phyloP scores from a whole-genome alignment of 2,329 filamentous ascomycete genomes.

The Aaosphaeria arxii region DNA sequence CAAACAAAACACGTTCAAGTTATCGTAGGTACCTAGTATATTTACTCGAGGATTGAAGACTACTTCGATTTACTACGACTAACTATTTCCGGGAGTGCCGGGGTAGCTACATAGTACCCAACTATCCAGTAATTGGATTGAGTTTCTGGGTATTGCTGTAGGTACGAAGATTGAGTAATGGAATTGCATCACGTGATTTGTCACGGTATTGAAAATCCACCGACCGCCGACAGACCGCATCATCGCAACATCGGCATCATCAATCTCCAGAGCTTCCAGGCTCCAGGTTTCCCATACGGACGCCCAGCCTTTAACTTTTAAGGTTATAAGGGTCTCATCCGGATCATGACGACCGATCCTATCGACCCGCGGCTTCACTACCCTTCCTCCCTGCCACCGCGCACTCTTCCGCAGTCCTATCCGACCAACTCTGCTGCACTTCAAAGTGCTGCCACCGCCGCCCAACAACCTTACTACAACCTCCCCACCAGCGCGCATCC shows the following conservation, averaged over 20 bases:
- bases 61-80: no score
- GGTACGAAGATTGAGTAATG: no score
- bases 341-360: slow-evolving; percentile 22
- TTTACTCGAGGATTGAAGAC: no score
- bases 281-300: no score
- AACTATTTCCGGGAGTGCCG: no score
- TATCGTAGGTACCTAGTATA: no score
- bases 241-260: no score
- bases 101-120: no score
- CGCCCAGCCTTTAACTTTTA: no score
- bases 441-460: slow-evolving; percentile 13
- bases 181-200: background rate
- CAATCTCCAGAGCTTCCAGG: background rate
- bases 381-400: slow-evolving; percentile 21
- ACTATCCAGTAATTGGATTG: no score
- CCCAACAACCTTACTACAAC: slow-evolving; percentile 28
- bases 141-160: no score
- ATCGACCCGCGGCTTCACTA: slow-evolving; percentile 32
- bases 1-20: no score
- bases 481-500: slow-evolving; percentile 23
- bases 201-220: background rate
- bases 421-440: slow-evolving; percentile 16
- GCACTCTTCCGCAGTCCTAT: slow-evolving; percentile 21
- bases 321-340: background rate
- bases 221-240: background rate